Base-by-base conservation (phyloP, 441 rosid genomes). In the Pelargonium fulgidum region DNA sequence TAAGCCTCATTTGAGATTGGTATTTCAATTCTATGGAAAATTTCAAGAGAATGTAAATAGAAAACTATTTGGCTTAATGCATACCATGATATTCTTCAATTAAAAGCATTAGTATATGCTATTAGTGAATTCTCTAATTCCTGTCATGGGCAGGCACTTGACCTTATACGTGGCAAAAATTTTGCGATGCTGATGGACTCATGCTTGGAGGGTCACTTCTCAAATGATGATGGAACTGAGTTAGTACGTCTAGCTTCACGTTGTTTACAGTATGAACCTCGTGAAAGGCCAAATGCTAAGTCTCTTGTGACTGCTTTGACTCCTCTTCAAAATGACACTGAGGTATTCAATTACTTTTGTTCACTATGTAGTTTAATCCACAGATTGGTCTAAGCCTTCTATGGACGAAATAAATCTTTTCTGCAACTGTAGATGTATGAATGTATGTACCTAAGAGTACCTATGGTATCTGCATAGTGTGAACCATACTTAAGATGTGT, bases 171-270 rank as follows among this genome's bases (percentile, higher is more conserved):
- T 14, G 96, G 91, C 29, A 93, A 88, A 77, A 93, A 93, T 75
- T 88, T 87, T 77, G 70, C 82, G 72, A 87, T 88, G 93, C 83
- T 93, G 73, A 91, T 90, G 88, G 99, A 93, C 81, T 93, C 99
- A 0, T 85, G 92, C 73, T 82, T 93, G 50, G 93, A 88, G 20
- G 97, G 96, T 68, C 95, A 91, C 73, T 89, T 91, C 83, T 91
- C 97, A 64, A 93, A 86, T 56, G 95, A 91, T 71, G 97, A 93
- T 79, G 96, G 99, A 82, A 89, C 97, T 13, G 97, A 93, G 67
- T 64, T 93, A 73, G 91, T 93, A 68, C 84, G 95, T 8, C 77
- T 93, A 80, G 99, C 97, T 62, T 86, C 97, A 6, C 92, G 97
- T 50, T 93, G 99, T 81, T 82, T 93, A 77, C 97, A 91, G 78